Evolutionary conservation across 1,284 basidiomycete species (phyloP).

Genomic region (Serendipita sp.): DNA sequence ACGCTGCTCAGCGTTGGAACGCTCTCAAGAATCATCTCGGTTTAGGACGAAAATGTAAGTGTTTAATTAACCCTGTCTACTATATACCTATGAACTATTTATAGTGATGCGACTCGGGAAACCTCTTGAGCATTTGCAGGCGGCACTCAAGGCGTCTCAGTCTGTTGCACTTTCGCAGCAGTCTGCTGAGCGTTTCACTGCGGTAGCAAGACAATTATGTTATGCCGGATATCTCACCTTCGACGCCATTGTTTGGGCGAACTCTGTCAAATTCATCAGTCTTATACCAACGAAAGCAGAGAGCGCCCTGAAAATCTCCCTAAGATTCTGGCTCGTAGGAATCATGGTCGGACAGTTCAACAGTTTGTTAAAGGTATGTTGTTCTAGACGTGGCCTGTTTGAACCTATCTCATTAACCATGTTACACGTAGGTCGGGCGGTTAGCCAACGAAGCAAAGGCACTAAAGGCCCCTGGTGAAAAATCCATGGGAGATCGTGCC

Average conservation of each 20-base stretch:
- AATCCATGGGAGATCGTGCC: slow-evolving; percentile 51
- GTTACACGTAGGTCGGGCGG: slow-evolving; percentile 33
- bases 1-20: slow-evolving; percentile 57
- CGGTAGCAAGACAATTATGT: slow-evolving; percentile 72
- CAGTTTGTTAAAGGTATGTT: slow-evolving; percentile 49
- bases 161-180: slow-evolving; percentile 22
- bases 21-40: slow-evolving; percentile 70
- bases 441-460: slow-evolving; percentile 44
- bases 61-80: background rate
- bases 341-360: slow-evolving; percentile 66
- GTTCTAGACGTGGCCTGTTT: background rate
- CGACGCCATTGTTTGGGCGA: slow-evolving; percentile 73
- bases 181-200: slow-evolving; percentile 61
- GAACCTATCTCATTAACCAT: background rate
- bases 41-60: slow-evolving; percentile 64
- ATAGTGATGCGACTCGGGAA: slow-evolving; percentile 87
- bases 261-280: slow-evolving; percentile 54
- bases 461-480: slow-evolving; percentile 33
- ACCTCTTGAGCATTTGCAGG: slow-evolving; percentile 88
- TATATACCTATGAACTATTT: background rate
- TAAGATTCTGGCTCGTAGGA: slow-evolving; percentile 84
- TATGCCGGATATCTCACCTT: slow-evolving; percentile 84
- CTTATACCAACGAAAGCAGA: slow-evolving; percentile 51
- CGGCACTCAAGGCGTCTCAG: slow-evolving; percentile 68
- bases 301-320: slow-evolving; percentile 57